A percentile compares a stretch with the other conserved stretches of the same genome.
Evolutionary conservation across 208 protist genomes (phyloP).

Genomic region (Strigomonas culicis): DNA sequence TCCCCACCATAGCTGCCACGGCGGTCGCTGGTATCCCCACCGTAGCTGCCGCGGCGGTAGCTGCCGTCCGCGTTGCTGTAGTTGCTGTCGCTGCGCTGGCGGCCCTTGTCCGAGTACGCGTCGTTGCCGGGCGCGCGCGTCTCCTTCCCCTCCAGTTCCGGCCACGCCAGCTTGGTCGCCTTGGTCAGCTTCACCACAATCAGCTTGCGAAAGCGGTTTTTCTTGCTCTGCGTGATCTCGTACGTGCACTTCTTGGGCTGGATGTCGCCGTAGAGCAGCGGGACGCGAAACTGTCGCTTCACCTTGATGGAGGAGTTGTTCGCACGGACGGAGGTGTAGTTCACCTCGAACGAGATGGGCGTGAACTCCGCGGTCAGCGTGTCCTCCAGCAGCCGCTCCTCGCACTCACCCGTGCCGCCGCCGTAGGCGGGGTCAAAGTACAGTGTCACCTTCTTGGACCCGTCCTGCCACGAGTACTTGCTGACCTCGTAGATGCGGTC

Average conservation of each 20-base stretch:
- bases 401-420: slow-evolving; percentile 15
- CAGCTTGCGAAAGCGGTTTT: slow-evolving; percentile 41
- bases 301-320: neutral
- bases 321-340: slow-evolving; percentile 20
- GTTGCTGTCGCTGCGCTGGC: no score
- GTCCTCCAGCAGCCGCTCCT: slow-evolving; percentile 30
- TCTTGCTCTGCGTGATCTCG: slow-evolving; percentile 26
- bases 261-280: neutral
- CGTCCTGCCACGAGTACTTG: slow-evolving; percentile 79
- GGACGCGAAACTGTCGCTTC: neutral
- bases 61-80: no score
- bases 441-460: slow-evolving; percentile 47
- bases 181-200: slow-evolving; percentile 65
- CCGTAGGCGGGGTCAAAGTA: slow-evolving; percentile 49
- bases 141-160: slow-evolving; percentile 56
- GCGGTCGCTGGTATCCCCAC: no score
- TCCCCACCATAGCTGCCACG: no score
- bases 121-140: no score
- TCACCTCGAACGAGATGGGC: slow-evolving; percentile 25
- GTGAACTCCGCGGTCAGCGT: slow-evolving; percentile 41
- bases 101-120: no score
- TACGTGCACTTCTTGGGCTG: neutral
- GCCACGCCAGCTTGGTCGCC: slow-evolving; percentile 40
- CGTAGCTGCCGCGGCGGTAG: no score
- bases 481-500: no score